Conservation (phyloP, 306 rosid genomes). For the Urtica urens region DNA sequence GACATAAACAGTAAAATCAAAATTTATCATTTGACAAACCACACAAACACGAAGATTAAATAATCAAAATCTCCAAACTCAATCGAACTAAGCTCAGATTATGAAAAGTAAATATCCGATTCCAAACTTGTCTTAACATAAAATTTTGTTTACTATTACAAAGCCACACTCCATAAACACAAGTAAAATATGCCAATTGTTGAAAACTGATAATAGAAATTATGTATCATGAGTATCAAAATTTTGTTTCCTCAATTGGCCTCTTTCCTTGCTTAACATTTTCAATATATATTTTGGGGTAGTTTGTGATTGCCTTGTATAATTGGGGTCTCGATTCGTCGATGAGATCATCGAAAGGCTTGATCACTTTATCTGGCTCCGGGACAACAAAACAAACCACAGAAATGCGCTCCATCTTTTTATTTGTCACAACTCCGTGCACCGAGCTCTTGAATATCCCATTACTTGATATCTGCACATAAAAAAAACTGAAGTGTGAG, state of each 20-base stretch:
- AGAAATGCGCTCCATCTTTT: constrained; percentile 33
- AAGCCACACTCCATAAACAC: too few relatives aligned
- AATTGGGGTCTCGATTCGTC: constrained; percentile 25
- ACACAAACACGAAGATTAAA: too few relatives aligned
- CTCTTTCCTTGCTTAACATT: constrained; percentile 30
- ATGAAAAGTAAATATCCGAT: too few relatives aligned
- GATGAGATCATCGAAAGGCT: constrained; percentile 32
- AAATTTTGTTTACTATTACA: too few relatives aligned
- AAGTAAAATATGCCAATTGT: too few relatives aligned
- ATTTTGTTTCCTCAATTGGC: constrained; percentile 26
- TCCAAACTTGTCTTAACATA: too few relatives aligned
- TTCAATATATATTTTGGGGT: constrained; percentile 13
- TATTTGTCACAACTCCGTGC: constrained; percentile 35
- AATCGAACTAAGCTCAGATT: too few relatives aligned
- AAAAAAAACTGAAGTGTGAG: background rate
- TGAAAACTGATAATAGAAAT: too few relatives aligned
- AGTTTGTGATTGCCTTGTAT: constrained; percentile 29
- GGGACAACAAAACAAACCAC: constrained; percentile 32
- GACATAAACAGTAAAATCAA: too few relatives aligned
- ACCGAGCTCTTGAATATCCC: constrained; percentile 38
- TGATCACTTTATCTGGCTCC: constrained; percentile 29
- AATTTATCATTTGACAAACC: too few relatives aligned
- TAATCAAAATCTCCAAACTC: too few relatives aligned
- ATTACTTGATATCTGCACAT: constrained; percentile 34
- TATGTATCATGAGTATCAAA: too few relatives aligned